Conservation (phyloP, 1,139 yeast genomes). For the Geotrichum bryndzae region DNA sequence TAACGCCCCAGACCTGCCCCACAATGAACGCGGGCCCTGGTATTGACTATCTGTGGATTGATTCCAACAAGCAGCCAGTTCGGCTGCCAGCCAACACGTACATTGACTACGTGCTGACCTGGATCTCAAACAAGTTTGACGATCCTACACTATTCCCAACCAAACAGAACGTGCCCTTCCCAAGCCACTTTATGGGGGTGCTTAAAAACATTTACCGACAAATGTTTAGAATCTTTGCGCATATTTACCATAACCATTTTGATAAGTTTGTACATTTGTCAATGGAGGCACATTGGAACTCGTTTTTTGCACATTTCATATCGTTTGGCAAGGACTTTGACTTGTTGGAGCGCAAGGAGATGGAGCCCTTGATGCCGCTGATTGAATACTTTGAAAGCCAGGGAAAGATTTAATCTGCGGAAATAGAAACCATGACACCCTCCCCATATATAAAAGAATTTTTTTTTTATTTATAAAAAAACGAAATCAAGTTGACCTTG, state of each 20-base stretch:
- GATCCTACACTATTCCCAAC: conserved; percentile 92
- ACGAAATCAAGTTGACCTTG: neutral
- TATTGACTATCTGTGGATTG: conserved; percentile 88
- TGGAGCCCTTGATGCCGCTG: conserved; percentile 70
- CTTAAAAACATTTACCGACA: conserved; percentile 83
- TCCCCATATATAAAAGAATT: too few species aligned
- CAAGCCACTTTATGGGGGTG: conserved; percentile 75
- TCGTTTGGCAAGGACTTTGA: conserved; percentile 81
- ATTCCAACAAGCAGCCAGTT: conserved; percentile 66
- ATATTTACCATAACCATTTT: conserved; percentile 88
- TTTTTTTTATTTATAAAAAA: too few species aligned
- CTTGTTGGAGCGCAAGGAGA: conserved; percentile 68
- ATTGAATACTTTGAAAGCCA: conserved; percentile 77
- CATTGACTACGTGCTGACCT: conserved; percentile 82
- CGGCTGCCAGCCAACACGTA: conserved; percentile 90
- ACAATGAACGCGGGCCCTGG: conserved; percentile 96
- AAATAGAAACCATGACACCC: too few species aligned
- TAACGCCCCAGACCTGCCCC: conserved; percentile 82
- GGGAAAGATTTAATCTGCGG: conserved; percentile 53
- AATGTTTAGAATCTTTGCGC: conserved; percentile 95
- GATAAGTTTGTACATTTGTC: conserved; percentile 86
- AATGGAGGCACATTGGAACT: conserved; percentile 96
- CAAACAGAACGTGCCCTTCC: conserved; percentile 83
- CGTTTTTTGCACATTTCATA: conserved; percentile 92
- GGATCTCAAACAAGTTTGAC: conserved; percentile 83